Conservation (phyloP, 176 grass and related monocot species). For the Ensete ventricosum region DNA sequence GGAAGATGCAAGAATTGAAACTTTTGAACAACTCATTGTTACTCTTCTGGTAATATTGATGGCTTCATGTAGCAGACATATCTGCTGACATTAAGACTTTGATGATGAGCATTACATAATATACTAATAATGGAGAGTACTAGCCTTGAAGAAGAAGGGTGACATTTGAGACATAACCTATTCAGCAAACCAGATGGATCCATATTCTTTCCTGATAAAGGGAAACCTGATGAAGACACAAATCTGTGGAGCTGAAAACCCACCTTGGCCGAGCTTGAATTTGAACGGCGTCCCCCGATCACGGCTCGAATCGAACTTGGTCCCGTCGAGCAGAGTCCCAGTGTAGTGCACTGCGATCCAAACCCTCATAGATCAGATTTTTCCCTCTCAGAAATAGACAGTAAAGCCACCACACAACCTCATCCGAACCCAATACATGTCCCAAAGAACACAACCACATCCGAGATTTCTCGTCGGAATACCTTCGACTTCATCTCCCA, state of each 20-base stretch:
- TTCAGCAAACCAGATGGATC: background rate
- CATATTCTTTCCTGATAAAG: background rate
- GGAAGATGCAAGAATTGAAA: background rate
- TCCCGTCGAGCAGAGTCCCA: constrained; percentile 82
- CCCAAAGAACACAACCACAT: background rate
- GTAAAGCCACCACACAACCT: background rate
- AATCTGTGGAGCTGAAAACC: background rate
- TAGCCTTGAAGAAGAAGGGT: no score
- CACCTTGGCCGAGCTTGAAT: constrained; percentile 92
- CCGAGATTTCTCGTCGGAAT: background rate
- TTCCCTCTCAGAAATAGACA: constrained; percentile 8
- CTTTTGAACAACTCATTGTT: no score
- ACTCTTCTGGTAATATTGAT: no score
- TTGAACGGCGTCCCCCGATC: constrained; percentile 69
- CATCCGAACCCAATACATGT: background rate
- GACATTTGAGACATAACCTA: no score
- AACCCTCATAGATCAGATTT: background rate
- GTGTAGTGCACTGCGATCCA: constrained; percentile 70
- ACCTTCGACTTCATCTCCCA: constrained; percentile 97
- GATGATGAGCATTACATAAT: no score
- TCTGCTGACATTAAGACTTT: no score
- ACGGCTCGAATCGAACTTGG: constrained; percentile 84
- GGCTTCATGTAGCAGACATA: no score
- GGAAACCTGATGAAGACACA: background rate
- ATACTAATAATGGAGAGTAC: no score